Conservation (phyloP, 768 basidiomycete genomes). For the Tylopilus balloui region DNA sequence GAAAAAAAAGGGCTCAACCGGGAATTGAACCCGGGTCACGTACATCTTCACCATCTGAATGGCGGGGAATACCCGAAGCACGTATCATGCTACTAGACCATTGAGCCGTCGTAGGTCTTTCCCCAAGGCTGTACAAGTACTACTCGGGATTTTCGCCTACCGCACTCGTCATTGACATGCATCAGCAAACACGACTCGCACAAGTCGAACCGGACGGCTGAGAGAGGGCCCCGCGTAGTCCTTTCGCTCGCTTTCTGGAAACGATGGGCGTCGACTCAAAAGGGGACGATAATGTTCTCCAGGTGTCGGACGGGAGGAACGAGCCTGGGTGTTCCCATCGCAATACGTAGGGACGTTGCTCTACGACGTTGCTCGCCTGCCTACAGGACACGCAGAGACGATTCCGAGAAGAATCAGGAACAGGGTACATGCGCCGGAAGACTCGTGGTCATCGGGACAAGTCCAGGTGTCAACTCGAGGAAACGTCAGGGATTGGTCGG, state of each 20-base stretch:
- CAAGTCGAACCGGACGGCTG: constrained; percentile 1
- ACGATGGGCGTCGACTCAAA: not conserved
- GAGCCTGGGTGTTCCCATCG: not conserved
- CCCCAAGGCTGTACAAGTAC: not conserved
- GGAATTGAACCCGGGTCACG: constrained; percentile 36
- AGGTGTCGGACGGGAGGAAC: too few species aligned
- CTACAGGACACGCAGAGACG: constrained; percentile 13
- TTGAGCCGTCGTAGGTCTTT: constrained; percentile 18
- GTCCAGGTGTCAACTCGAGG: too few species aligned
- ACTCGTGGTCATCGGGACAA: too few species aligned
- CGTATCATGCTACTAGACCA: constrained; percentile 36
- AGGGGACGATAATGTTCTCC: constrained; percentile 4
- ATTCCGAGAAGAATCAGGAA: not conserved
- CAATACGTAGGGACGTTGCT: not conserved
- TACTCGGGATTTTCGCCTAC: too few species aligned
- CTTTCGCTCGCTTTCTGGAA: not conserved
- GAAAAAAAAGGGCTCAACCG: constrained; percentile 24
- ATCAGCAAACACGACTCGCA: not conserved
- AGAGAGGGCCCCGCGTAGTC: not conserved
- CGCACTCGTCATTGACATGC: too few species aligned
- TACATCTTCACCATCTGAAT: constrained; percentile 28
- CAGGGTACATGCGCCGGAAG: not conserved
- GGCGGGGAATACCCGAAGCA: constrained; percentile 28
- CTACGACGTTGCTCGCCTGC: constrained; percentile 1
- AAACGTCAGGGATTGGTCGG: not conserved